Evolutionary conservation across 2,329 filamentous ascomycete genomes (phyloP), one percentile per base, ranked within the genome.

Genomic region (Ophiocordyceps camponoti-leonardi): DNA sequence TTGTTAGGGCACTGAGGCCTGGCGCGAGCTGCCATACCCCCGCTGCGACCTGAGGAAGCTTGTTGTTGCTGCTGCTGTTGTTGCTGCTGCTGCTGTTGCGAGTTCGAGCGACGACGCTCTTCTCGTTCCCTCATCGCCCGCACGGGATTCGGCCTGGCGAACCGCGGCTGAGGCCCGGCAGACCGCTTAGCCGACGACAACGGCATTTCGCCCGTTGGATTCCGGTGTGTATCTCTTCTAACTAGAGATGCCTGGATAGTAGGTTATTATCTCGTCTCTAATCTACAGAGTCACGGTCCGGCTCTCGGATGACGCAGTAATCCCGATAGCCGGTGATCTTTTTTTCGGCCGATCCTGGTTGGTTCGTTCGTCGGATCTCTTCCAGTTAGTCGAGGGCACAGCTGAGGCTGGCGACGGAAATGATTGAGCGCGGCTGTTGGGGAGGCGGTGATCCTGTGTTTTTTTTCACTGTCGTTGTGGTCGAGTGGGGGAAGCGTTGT

Each of bases 1-100:
- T 75, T 72, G 56, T 79, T 80, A 13, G 73, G 73, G 58, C 75
- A 80, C 51, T 65, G 66, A 40, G 61, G 63, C 5, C 65, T 60
- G 28, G 61, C 55, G 1, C 61, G 59, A 16, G 56, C 49, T 44
- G 63, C 53, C 49, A 64, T 50, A 42, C 59, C 52, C 49, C 56
- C 54, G 46, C 52, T 53, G 44, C 58, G 53, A 47, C 59, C 51
- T 23, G 50, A 47, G 10, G 54, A 47, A 23, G 52, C 55, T 8
- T 35, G 11, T 14, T 6, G 31, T 6, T 7, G 14, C 11, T n/a
- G 13, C n/a, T 35, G 31, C 31, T 35, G 31, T 11, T 35, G 31
- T 14, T 35, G 31, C 7, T 35, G 31, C 14, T 35, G 31, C 13
- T 35, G 31, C 11, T 35, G 31, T 11, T 35, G 35, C 35, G 16